phyloP scores from a whole-genome alignment of 805 yeast genomes.

The Suhomyces faveliae region DNA sequence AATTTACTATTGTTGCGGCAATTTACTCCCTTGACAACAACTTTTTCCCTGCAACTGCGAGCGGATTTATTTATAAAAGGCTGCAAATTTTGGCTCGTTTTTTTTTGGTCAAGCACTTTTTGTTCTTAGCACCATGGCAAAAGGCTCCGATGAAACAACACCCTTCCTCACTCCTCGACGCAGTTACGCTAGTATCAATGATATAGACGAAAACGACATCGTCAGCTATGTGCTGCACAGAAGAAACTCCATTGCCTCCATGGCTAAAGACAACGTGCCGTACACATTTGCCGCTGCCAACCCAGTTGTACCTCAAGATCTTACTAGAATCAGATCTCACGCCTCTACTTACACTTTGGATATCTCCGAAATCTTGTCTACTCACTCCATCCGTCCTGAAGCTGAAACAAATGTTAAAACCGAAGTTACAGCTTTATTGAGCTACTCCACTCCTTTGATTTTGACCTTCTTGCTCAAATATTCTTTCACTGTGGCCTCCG shows the following conservation, averaged over 20 bases:
- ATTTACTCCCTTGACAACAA: neutral
- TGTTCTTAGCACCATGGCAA: neutral
- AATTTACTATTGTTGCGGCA: neutral
- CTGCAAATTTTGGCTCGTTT: neutral
- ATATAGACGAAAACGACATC: constrained; percentile 35
- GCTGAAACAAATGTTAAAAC: constrained; percentile 41
- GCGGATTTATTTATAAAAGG: neutral
- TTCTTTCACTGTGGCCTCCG: constrained; percentile 72
- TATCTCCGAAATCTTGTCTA: constrained; percentile 23
- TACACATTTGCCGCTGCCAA: constrained; percentile 11
- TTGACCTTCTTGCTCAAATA: constrained; percentile 69
- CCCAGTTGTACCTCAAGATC: constrained; percentile 12
- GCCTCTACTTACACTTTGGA: constrained; percentile 14
- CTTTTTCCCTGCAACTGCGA: neutral
- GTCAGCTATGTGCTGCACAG: constrained; percentile 39
- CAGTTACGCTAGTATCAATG: constrained; percentile 4
- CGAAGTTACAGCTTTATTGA: constrained; percentile 39
- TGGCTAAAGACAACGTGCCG: constrained; percentile 22
- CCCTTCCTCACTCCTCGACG: constrained; percentile 10
- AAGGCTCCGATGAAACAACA: constrained; percentile 6
- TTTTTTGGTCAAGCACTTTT: neutral
- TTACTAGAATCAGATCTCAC: constrained; percentile 15
- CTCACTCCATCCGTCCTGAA: constrained; percentile 33
- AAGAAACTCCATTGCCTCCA: constrained; percentile 37
- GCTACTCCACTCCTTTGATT: constrained; percentile 56